Evolutionary conservation across 2,329 filamentous ascomycete species (phyloP).

Genomic region (Coniochaeta sp.): DNA sequence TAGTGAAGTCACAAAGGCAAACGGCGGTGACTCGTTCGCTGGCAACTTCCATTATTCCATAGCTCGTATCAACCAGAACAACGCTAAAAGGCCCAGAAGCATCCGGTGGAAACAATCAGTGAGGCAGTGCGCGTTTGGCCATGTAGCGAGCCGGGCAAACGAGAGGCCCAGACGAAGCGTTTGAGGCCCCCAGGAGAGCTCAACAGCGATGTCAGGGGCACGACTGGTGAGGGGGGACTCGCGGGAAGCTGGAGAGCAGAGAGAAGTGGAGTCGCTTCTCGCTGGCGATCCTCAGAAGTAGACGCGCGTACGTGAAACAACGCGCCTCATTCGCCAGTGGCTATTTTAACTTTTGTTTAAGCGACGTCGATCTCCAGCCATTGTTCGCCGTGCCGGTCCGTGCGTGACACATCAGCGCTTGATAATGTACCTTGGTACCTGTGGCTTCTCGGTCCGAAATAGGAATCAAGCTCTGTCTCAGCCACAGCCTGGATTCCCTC

Average conservation of each 20-base stretch:
- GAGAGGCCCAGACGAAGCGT: conserved; percentile 17
- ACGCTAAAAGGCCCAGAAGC: background rate
- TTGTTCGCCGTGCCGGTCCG: background rate
- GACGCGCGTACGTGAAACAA: conserved; percentile 2
- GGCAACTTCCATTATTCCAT: background rate
- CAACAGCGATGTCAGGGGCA: background rate
- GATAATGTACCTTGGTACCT: background rate
- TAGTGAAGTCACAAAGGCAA: background rate
- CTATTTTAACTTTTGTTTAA: conserved; percentile 1
- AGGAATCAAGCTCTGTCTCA: background rate
- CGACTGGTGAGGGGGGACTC: conserved; percentile 2
- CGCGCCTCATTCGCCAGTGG: background rate
- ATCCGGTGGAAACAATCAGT: background rate
- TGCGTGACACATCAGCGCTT: background rate
- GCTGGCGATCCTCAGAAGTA: background rate
- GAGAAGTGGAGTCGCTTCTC: background rate
- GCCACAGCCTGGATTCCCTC: background rate
- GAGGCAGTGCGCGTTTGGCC: conserved; percentile 13
- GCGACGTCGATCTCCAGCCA: background rate
- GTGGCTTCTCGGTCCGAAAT: background rate
- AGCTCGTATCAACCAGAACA: background rate
- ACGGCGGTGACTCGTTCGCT: background rate
- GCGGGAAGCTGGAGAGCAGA: background rate
- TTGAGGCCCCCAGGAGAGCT: background rate
- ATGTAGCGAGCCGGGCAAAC: conserved; percentile 6